Evolutionary conservation across 192 early-diverging fungal species (phyloP).

Genomic region (Coemansia sp.): DNA sequence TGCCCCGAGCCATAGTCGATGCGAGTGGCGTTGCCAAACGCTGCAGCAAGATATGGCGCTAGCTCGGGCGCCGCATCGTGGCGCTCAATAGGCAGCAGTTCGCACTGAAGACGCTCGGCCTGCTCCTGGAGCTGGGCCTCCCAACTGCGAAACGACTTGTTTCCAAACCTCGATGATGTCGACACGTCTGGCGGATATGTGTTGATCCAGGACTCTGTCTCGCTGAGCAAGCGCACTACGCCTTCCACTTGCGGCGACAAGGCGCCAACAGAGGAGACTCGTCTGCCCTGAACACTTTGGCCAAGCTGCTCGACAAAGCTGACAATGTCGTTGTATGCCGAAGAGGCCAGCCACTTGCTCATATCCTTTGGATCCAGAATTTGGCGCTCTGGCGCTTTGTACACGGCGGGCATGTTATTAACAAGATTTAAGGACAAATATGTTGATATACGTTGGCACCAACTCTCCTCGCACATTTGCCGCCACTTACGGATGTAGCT

Average conservation of each 20-base stretch:
- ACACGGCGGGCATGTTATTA: constrained; percentile 6
- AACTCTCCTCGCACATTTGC: neutral
- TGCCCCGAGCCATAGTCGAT: constrained; percentile 98
- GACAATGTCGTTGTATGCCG: constrained; percentile 67
- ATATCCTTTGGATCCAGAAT: constrained; percentile 62
- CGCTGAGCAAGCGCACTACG: constrained; percentile 64
- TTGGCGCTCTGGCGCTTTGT: constrained; percentile 53
- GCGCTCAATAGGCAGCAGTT: constrained; percentile 14
- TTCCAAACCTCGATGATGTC: constrained; percentile 82
- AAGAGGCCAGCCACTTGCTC: constrained; percentile 56
- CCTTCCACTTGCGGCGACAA: constrained; percentile 55
- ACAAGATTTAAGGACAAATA: neutral
- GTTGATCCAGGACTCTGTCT: constrained; percentile 65
- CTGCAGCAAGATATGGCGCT: constrained; percentile 62
- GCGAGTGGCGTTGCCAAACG: constrained; percentile 85
- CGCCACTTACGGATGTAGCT: neutral
- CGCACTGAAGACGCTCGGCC: constrained; percentile 18
- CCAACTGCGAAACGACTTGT: constrained; percentile 86
- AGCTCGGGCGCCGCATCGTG: constrained; percentile 69
- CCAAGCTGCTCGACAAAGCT: constrained; percentile 74
- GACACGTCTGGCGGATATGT: constrained; percentile 71
- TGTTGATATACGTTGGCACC: neutral
- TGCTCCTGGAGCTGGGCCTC: constrained; percentile 52
- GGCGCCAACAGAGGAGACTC: constrained; percentile 54
- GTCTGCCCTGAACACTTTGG: constrained; percentile 63